Evolutionary conservation across 257 asterid species (phyloP).

Genomic region (Salvia splendens): DNA sequence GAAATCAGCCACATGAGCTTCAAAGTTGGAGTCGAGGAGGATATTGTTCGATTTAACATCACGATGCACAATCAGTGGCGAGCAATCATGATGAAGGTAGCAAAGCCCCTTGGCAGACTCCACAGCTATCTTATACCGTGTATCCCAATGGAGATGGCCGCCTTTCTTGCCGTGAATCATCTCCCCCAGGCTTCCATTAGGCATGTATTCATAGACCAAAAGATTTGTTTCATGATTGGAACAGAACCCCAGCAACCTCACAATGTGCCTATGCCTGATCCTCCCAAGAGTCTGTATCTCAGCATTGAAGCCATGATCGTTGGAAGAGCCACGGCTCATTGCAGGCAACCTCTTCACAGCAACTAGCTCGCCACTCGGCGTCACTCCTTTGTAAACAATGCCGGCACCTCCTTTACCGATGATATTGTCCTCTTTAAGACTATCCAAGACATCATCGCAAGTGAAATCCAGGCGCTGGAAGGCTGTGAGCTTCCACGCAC

Average conservation of each 20-base stretch:
- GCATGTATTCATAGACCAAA: conserved; percentile 91
- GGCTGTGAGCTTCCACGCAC: conserved; percentile 94
- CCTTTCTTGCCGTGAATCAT: conserved; percentile 95
- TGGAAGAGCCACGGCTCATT: conserved; percentile 87
- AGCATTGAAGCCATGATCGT: conserved; percentile 95
- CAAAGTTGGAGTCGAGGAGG: conserved; percentile 72
- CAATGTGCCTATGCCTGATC: conserved; percentile 93
- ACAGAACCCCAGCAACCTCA: conserved; percentile 81
- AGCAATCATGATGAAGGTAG: conserved; percentile 96
- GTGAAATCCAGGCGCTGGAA: conserved; percentile 87
- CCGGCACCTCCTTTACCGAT: conserved; percentile 99
- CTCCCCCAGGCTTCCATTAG: conserved; percentile 96
- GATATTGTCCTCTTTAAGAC: conserved; percentile 85
- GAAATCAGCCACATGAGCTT: conserved; percentile 98
- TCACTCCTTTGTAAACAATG: conserved; percentile 77
- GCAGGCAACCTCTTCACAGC: conserved; percentile 86
- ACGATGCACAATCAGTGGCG: conserved; percentile 88
- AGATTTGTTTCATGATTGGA: conserved; percentile 91
- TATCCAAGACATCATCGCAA: conserved; percentile 78
- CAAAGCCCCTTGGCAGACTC: conserved; percentile 97
- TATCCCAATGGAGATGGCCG: conserved; percentile 93
- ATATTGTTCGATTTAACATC: conserved; percentile 94
- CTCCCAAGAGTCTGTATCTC: conserved; percentile 95
- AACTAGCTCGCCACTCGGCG: conserved; percentile 76
- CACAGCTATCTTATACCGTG: conserved; percentile 78